Base-by-base conservation (phyloP, 208 protist species). In the Balamuthia mandrillaris region DNA sequence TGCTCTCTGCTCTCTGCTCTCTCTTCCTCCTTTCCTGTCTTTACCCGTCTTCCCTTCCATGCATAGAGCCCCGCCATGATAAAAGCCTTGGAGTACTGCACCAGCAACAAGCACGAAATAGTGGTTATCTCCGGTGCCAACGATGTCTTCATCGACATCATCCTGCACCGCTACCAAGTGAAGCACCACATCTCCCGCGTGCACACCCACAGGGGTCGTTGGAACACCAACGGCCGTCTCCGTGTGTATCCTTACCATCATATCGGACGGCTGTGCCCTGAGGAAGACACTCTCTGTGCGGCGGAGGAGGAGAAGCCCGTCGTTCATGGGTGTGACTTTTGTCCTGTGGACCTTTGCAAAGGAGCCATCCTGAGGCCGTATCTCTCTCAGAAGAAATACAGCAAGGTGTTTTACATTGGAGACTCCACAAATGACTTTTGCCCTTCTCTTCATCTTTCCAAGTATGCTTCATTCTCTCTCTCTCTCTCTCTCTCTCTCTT, bases 91-190 rank as follows among this genome's bases (percentile, higher is more conserved):
- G 44, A 45, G 2, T 77, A 77, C 66, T 77, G 66, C 66, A 77
- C 49, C 29, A 3, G 16, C 16, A 51, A 77, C 66, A 54, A 77
- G 44, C 54, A 12, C 0, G 66, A 77, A 27, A 39, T 77, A 18
- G 54, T 77, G 44, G 54, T 77, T 45, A 77, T 77, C 66, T 77
- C 66, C 2, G 66, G 66, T 10, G 66, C 66, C 66, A 77, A 77
- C 66, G 66, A 77, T 21, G 49, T 77, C 66, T 77, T 77, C 66
- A 77, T 77, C 44, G 66, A 77, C 27, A 33, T 77, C 66, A 77
- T 77, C 41, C 44, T 77, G 18, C 66, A 77, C 44, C 66, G 54
- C 21, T 77, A 56, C 21, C 44, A 45, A 5, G 54, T 77, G 9
- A 16, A 33, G 9, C 44, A 77, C 1, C 18, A 56, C 41, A 56